Evolutionary conservation across 2,329 filamentous ascomycete species (phyloP).

Genomic region (Ceratocystiopsis sp.): DNA sequence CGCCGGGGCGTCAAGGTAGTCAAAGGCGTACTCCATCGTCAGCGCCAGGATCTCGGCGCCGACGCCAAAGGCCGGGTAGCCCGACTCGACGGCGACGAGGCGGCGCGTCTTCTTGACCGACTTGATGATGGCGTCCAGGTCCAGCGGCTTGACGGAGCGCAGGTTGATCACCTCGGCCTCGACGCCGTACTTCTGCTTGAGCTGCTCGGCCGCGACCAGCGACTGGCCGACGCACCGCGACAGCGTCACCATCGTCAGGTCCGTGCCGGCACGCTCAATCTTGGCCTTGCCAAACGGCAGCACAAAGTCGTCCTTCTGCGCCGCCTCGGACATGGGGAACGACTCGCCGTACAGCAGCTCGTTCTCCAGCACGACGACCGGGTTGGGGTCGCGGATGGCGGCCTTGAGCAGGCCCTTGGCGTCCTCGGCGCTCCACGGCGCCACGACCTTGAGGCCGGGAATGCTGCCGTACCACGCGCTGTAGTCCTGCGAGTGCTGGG

Average conservation of each 20-base stretch:
- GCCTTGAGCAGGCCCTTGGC: conserved; percentile 97
- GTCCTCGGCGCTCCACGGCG: conserved; percentile 92
- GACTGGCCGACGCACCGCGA: conserved; percentile 93
- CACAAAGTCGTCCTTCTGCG: conserved; percentile 92
- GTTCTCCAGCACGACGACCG: conserved; percentile 80
- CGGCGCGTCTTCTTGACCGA: conserved; percentile 97
- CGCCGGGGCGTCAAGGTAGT: conserved; percentile 89
- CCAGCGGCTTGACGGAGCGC: conserved; percentile 90
- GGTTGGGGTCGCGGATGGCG: conserved; percentile 95
- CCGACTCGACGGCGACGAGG: conserved; percentile 82
- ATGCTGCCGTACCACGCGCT: conserved; percentile 98
- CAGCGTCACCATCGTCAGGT: conserved; percentile 85
- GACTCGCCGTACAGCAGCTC: conserved; percentile 81
- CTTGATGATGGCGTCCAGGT: conserved; percentile 87
- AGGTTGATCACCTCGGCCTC: conserved; percentile 97
- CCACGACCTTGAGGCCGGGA: conserved; percentile 90
- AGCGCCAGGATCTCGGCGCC: conserved; percentile 83
- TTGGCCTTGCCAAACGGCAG: conserved; percentile 97
- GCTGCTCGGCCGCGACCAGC: conserved; percentile 68
- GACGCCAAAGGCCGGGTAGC: conserved; percentile 91
- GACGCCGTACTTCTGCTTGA: conserved; percentile 93
- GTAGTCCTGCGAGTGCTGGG: conserved; percentile 98
- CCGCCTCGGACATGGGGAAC: conserved; percentile 95
- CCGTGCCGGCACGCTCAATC: conserved; percentile 90
- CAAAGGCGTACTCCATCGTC: conserved; percentile 94